Evolutionary conservation across 2,329 filamentous ascomycete genomes (phyloP), one percentile per base, ranked within the genome.

Genomic region (Rhexocercosporidium sp.): DNA sequence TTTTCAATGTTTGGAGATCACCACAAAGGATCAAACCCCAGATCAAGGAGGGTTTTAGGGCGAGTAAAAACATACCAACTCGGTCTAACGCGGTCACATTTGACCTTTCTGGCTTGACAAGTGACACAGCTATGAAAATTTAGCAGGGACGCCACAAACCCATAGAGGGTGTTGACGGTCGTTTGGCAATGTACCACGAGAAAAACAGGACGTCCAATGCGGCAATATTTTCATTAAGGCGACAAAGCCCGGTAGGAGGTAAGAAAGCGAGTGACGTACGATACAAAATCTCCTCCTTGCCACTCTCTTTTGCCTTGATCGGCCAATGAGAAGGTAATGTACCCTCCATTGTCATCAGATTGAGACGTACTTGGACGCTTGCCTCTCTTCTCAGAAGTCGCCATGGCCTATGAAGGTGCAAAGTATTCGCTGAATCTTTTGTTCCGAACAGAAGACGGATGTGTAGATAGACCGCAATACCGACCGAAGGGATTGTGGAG

Each of bases 81-180:
- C 29, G 60, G 60, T 22, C 49, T 41, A 12, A 39, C 49, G 18
- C 47, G 46, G 27, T 63, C 60, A 25, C 60, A 63, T 34, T 49
- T 53, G 39, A 63, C 60, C 20, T 63, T 63, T 12, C 60, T 46
- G 22, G 60, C 39, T 37, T 63, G 60, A 54, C 60, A 63, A n/a
- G 37, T 53, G 22, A 37, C 47, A 44, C 60, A 63, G 20, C 60
- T 63, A 20, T 39, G 39, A 3, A 54, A 18, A 7, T 25, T 61
- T 29, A 61, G 59, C 31, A 14, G 18, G 31, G 7, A 49, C 8
- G 11, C 22, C 5, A 14, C 27, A 39, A 2, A n/a, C 46, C 14
- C 39, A 37, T 8, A 47, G 16, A 31, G 29, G 39, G 57, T 31
- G 34, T 31, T 16, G 29, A 53, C 4, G 6, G 4, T 56, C 53